A percentile compares a stretch with the other conserved stretches of the same genome.
Conservation (phyloP, 306 rosid genomes). For the Gastrolobium villosum region DNA sequence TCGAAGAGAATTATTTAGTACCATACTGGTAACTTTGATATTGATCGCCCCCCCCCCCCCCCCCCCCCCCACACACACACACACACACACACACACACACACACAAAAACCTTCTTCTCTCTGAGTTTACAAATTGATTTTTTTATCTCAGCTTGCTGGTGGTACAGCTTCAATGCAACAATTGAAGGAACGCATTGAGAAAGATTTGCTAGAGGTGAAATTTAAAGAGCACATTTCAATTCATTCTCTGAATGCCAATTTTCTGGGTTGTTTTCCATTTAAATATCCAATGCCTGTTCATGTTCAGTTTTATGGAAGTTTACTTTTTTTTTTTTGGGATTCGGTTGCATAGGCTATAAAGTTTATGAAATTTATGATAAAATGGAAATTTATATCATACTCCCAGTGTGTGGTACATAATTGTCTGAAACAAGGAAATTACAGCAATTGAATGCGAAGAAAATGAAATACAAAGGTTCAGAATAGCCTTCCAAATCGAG, state of each 20-base stretch:
- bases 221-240: slow-evolving; percentile 13
- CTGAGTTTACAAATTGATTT: slow-evolving; percentile 30
- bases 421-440: no score
- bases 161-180: slow-evolving; percentile 99
- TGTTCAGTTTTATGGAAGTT: not conserved
- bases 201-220: slow-evolving; percentile 92
- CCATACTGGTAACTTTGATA: slow-evolving; percentile 83
- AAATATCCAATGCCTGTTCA: not conserved
- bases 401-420: no score
- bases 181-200: slow-evolving; percentile 95
- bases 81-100: no score
- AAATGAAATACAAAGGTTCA: no score
- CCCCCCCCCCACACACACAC: no score
- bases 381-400: no score
- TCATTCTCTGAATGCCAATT: not conserved
- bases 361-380: no score
- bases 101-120: not conserved
- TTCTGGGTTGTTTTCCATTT: not conserved
- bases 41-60: not conserved
- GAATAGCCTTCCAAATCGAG: no score
- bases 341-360: not conserved
- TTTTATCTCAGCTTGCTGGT: slow-evolving; percentile 81
- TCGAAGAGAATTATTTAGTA: slow-evolving; percentile 94
- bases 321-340: slow-evolving; percentile 3
- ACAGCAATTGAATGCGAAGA: no score